Evolutionary conservation across 164 flowering plant genomes (phyloP), one percentile per base, ranked within the genome.

Genomic region (Stephania yunnanensis): DNA sequence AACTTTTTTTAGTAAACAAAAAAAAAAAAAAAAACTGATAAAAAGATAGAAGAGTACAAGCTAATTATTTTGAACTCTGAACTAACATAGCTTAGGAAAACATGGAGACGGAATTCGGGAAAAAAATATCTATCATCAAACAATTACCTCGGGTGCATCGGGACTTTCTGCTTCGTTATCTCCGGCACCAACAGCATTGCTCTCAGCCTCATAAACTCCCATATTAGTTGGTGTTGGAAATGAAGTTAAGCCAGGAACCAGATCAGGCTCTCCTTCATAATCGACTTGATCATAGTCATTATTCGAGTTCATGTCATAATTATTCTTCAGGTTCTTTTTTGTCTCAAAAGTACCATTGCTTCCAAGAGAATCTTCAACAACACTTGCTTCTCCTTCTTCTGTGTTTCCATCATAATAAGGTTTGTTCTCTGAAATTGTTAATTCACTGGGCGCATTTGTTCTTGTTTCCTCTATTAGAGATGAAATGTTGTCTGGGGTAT

Each of bases 171-270:
- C 77, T 79, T 84, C 87, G 76, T 61, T 55, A 6, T 74, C 70
- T 64, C 75, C 76, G 53, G 72, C 77, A 80, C 77, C 78, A 6
- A 20, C 12, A 3, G 61, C n/a, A 46, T 6, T 77, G 71, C 29
- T 76, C 29, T 76, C 78, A 8, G n/a, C 74, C 74, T 79, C 81
- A 45, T n/a, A n/a, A 44, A 65, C 50, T 71, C 65, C 86, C 55
- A 83, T 75, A 64, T 68, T 71, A 61, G 74, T 20, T 8, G 17
- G 29, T 3, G 10, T 42, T 52, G 87, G 45, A 5, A 71, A 53
- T 73, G 83, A 77, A 50, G 74, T 71, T 80, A 90, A 85, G 45
- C 94, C 94, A 72, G 76, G 89, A 8, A 86, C 89, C 71, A 86
- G 79, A 71, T 86, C 85, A 69, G 87, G 85, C 30, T 29, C 81